These are phyloP conservation scores for Kluyveromyces lactis DNA, from an alignment of 805 yeast genomes.

Conservation along the genomic window DNA sequence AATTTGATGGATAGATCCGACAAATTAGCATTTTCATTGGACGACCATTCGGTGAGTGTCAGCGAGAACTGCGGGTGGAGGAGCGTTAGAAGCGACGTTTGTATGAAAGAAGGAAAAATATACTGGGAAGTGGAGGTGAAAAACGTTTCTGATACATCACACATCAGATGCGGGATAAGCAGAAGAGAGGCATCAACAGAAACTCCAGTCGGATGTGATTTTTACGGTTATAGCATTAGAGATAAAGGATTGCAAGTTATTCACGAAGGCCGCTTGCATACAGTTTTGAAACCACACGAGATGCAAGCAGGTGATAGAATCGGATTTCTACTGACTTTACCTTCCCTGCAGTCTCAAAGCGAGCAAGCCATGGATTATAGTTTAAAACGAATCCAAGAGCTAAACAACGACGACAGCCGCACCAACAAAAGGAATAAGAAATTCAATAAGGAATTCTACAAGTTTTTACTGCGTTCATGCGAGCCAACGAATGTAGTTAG, in stretches of 20 bases:
- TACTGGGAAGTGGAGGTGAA: constrained; percentile 70
- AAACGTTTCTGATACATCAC: constrained; percentile 30
- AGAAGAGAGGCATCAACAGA: constrained; percentile 84
- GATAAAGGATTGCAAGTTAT: constrained; percentile 70
- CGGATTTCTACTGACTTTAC: constrained; percentile 69
- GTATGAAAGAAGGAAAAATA: constrained; percentile 69
- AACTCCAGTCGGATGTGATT: constrained; percentile 94
- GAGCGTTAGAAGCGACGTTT: constrained; percentile 63
- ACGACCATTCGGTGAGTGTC: constrained; percentile 33
- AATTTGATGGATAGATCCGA: constrained; percentile 50
- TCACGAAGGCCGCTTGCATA: constrained; percentile 37
- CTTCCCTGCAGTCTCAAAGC: constrained; percentile 40
- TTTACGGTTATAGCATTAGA: constrained; percentile 85
- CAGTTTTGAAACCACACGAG: constrained; percentile 39
- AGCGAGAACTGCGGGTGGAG: constrained; percentile 73
- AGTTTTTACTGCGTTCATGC: constrained; percentile 22
- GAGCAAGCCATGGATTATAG: constrained; percentile 34
- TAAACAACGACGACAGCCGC: constrained; percentile 7
- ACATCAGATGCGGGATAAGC: constrained; percentile 77
- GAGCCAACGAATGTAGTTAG: constrained; percentile 44
- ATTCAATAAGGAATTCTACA: constrained; percentile 21
- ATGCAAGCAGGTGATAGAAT: constrained; percentile 72
- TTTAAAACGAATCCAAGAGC: constrained; percentile 22
- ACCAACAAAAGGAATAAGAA: constrained; percentile 6
- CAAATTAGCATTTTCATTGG: constrained; percentile 37